phyloP scores from a whole-genome alignment of 2,329 filamentous ascomycete species.

The Fusarium secorum region DNA sequence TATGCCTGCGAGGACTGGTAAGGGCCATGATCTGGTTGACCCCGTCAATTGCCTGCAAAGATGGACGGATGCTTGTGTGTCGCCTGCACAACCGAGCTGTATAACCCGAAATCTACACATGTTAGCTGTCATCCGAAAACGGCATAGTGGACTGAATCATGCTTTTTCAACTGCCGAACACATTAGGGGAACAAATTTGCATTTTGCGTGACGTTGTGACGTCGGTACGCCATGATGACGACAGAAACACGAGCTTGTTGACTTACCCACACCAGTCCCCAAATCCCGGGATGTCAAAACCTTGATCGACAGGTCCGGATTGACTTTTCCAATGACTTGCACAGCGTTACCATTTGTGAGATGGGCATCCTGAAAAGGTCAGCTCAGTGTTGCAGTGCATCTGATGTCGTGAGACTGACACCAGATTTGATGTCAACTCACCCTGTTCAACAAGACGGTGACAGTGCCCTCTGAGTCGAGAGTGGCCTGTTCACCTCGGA shows the following conservation, averaged over 20 bases:
- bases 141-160: not conserved
- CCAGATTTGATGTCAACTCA: conserved; percentile 50
- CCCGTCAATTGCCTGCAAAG: conserved; percentile 64
- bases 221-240: conserved; percentile 27
- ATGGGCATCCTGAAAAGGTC: conserved; percentile 69
- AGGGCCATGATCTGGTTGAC: conserved; percentile 42
- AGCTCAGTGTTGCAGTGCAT: not conserved
- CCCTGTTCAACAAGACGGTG: conserved; percentile 76
- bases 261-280: conserved; percentile 73
- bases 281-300: conserved; percentile 75
- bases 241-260: conserved; percentile 8
- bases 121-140: not conserved
- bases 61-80: conserved; percentile 84
- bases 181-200: not conserved
- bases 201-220: not conserved
- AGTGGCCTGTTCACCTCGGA: conserved; percentile 81
- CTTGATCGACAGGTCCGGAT: conserved; percentile 74
- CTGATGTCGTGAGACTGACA: not conserved
- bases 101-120: conserved; percentile 74
- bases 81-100: conserved; percentile 81
- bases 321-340: conserved; percentile 83
- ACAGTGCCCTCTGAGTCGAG: conserved; percentile 83
- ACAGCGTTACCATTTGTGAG: conserved; percentile 73
- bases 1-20: conserved; percentile 28
- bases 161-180: not conserved